These are phyloP conservation scores for Durio zibethinus DNA, from an alignment of 345 rosid species.

Conservation along the genomic window DNA sequence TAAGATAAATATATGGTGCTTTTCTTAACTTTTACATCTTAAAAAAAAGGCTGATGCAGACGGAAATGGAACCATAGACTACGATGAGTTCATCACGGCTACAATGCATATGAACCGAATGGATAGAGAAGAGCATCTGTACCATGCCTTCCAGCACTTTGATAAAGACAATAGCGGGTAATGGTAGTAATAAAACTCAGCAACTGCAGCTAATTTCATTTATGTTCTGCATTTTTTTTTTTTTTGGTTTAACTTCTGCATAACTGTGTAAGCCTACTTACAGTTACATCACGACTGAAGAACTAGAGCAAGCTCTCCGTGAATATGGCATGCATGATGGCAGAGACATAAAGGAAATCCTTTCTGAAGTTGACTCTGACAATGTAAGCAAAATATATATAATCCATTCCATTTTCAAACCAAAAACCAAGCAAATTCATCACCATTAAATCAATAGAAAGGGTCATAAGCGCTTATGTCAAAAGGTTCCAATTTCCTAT, in stretches of 20 bases:
- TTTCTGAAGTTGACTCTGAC: constrained; percentile 74
- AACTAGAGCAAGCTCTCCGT: constrained; percentile 78
- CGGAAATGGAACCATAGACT: constrained; percentile 75
- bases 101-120: constrained; percentile 76
- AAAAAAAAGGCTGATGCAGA: constrained; percentile 69
- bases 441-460: not conserved
- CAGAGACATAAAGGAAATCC: constrained; percentile 67
- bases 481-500: too few species aligned
- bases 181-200: not conserved
- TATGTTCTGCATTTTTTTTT: not conserved
- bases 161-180: constrained; percentile 89
- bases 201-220: not conserved
- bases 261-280: not conserved
- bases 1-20: not conserved
- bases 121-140: constrained; percentile 74
- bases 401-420: not conserved
- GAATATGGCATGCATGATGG: constrained; percentile 79
- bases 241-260: too few species aligned
- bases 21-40: not conserved
- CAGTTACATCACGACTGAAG: constrained; percentile 78
- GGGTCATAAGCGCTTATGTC: not conserved
- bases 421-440: not conserved
- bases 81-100: constrained; percentile 74
- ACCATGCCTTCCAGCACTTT: constrained; percentile 75
- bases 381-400: constrained; percentile 46